Evolutionary conservation across 2,329 filamentous ascomycete genomes (phyloP).

Genomic region (Ophiostoma perfectum): DNA sequence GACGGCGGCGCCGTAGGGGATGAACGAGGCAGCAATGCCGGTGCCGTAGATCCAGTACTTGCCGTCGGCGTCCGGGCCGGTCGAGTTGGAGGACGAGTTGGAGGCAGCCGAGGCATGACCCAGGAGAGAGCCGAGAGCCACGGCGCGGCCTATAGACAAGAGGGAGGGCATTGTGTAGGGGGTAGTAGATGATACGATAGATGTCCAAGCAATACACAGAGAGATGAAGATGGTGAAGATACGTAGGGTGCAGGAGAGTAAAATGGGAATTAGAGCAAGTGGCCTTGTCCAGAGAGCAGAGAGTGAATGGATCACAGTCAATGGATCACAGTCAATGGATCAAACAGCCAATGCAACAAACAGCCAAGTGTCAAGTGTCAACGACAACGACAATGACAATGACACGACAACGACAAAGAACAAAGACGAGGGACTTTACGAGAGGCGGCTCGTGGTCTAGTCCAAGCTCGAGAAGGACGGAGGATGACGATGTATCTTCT

Average conservation of each 20-base stretch:
- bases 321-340: not conserved
- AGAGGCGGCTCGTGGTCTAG: conserved; percentile 1
- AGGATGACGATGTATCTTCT: conserved; percentile 6
- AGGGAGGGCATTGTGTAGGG: not conserved
- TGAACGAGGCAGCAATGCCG: conserved; percentile 63
- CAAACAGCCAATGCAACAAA: not conserved
- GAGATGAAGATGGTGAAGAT: not conserved
- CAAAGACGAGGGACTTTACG: conserved; percentile 1
- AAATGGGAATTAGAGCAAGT: no score
- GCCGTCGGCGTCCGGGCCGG: conserved; percentile 50
- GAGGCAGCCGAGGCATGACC: not conserved
- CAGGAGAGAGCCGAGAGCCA: not conserved
- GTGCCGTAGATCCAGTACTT: conserved; percentile 68
- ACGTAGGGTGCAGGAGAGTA: not conserved
- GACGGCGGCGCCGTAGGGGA: conserved; percentile 69
- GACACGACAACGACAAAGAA: not conserved
- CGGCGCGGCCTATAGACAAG: not conserved
- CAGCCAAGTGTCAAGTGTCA: no score
- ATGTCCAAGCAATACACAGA: not conserved
- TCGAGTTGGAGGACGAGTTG: not conserved
- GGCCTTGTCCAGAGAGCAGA: no score
- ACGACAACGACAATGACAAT: not conserved
- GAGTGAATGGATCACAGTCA: no score
- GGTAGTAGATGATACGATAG: not conserved
- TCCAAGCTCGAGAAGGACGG: not conserved